A percentile compares a stretch with the other conserved stretches of the same genome.
Evolutionary conservation across 352 stramenopile genomes (phyloP).

Genomic region (Phytopythium cucurbitacearum): DNA sequence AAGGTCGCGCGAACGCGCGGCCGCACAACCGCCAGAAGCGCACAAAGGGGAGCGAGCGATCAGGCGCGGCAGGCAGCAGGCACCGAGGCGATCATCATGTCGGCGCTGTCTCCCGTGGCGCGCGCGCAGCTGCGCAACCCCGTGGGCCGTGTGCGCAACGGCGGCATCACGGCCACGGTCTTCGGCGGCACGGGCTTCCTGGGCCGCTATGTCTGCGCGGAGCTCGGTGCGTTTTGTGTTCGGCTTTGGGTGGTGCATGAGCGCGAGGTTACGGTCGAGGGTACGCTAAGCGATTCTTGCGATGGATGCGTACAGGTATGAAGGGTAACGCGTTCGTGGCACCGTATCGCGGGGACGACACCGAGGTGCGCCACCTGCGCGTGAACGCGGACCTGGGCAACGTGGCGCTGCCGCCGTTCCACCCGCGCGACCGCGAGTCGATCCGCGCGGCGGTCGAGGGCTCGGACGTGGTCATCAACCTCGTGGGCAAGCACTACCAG

Average conservation of each 20-base stretch:
- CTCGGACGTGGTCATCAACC: conserved; percentile 96
- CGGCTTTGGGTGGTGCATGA: conserved; percentile 11
- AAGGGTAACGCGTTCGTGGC: conserved; percentile 76
- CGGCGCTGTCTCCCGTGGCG: conserved; percentile 73
- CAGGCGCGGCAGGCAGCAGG: conserved; percentile 4
- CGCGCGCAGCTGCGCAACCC: conserved; percentile 75
- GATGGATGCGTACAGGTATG: conserved; percentile 25
- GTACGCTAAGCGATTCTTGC: neutral
- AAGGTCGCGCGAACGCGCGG: conserved; percentile 24
- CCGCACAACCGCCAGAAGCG: conserved; percentile 11
- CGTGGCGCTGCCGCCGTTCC: conserved; percentile 73
- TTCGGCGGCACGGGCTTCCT: conserved; percentile 96
- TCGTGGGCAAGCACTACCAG: conserved; percentile 98
- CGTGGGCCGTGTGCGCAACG: conserved; percentile 57
- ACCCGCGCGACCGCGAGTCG: conserved; percentile 89
- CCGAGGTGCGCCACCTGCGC: conserved; percentile 93
- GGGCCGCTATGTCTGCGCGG: conserved; percentile 92
- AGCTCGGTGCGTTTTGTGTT: conserved; percentile 78
- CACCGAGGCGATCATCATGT: conserved; percentile 37
- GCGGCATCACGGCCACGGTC: conserved; percentile 91
- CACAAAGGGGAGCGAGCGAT: conserved; percentile 3
- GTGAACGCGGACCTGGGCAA: conserved; percentile 93
- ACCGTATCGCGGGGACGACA: conserved; percentile 93
- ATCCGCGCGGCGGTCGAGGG: conserved; percentile 90
- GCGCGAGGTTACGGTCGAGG: conserved; percentile 2